Base-by-base conservation (phyloP, 2,329 filamentous ascomycete genomes). In the Xylogone sp. region DNA sequence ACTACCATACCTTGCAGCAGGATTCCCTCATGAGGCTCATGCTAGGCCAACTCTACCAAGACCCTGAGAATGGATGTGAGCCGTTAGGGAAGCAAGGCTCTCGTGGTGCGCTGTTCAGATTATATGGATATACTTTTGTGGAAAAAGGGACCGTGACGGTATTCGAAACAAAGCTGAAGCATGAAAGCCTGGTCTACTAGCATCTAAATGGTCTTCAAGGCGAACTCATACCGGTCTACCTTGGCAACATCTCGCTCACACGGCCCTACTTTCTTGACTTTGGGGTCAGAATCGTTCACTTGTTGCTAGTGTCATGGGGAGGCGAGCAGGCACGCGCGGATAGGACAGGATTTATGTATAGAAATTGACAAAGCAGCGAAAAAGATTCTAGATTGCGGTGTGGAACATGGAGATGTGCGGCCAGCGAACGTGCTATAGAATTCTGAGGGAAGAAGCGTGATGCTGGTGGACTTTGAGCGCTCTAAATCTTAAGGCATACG, bases 91-190 rank as follows among this genome's bases (percentile, higher is more conserved):
- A 58, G 48, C 51, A 58, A 56, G 68, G 73, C 4, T 56, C 70
- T 1, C 64, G 68, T 8, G 67, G 71, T 16, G 69, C 67, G 3
- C 58, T 75, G 5, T 76, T 77, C 55, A 61, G 66, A 49, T 58
- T 76, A 2, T 68, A 75, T 54, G 67, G 71, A 53, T 77, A 76
- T 60, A 73, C 67, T 2, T 70, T 77, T 43, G 61, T 71, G 21
- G 61, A 65, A 47, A 77, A 78, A 57, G 68, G 68, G 20, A 75
- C 66, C 1, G 61, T 69, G 2, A 21, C 16, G 20, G 62, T 53
- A 18, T 71, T 70, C 19, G 53, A 68, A 27, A 16, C 43, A 4
- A 62, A 69, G 52, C 68, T 74, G 6, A 39, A 68, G 52, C 60
- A 71, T 43, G 68, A 75, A 56, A 63, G 62, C 3, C 45, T 43